Evolutionary conservation across 73 alveolate genomes (phyloP).

Genomic region (Paramecium biaurelia): DNA sequence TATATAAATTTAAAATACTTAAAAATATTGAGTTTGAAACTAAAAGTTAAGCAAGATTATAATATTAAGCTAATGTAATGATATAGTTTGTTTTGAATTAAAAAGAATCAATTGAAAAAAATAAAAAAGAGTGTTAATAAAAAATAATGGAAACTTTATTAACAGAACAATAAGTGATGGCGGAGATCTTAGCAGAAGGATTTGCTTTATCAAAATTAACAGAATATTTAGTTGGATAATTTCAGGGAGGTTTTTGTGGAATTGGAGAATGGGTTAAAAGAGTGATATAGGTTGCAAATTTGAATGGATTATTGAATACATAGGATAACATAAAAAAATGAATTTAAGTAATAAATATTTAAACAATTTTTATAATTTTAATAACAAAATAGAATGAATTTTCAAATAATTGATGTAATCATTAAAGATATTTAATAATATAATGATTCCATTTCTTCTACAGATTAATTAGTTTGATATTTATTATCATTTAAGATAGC

Average conservation of each 20-base stretch:
- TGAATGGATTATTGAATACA: background rate
- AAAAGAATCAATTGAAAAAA: background rate
- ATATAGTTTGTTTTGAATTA: background rate
- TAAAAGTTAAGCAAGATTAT: background rate
- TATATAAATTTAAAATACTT: background rate
- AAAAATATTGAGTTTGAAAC: background rate
- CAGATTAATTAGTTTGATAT: background rate
- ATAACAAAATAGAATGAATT: background rate
- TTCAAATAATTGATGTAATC: background rate
- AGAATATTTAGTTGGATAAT: background rate
- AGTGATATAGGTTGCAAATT: background rate
- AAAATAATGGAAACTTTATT: background rate
- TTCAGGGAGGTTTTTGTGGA: background rate
- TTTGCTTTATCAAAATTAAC: background rate
- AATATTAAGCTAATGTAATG: background rate
- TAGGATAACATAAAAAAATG: background rate
- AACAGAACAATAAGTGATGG: background rate
- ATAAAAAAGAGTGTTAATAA: background rate
- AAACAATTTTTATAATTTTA: background rate
- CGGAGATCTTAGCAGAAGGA: background rate
- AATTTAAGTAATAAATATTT: too few species aligned
- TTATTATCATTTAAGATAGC: background rate
- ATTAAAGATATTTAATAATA: background rate
- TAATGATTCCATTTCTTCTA: background rate
- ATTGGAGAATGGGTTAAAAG: background rate